Conservation (phyloP, 441 rosid genomes). For the Erodium trifolium region DNA sequence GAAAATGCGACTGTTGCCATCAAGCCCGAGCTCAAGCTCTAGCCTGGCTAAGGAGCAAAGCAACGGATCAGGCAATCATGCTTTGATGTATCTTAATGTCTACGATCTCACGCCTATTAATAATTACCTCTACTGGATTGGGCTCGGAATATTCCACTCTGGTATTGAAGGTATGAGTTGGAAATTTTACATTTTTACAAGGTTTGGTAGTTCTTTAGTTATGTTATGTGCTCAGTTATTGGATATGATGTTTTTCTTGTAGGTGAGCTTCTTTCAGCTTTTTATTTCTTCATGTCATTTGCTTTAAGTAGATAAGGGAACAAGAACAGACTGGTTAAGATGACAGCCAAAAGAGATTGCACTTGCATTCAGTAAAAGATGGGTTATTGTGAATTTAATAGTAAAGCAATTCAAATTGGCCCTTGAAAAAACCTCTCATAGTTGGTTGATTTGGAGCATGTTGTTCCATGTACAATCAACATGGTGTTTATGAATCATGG, state of each 20-base stretch:
- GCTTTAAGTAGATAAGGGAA: too few species aligned
- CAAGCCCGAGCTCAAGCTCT: constrained; percentile 34
- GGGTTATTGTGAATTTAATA: not conserved
- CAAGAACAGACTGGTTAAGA: not conserved
- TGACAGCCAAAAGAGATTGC: not conserved
- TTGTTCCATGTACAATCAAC: not conserved
- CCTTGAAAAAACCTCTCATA: not conserved
- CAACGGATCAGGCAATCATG: constrained; percentile 27
- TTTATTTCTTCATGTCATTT: too few species aligned
- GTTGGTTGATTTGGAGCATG: not conserved
- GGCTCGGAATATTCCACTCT: constrained; percentile 90
- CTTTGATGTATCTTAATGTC: constrained; percentile 67
- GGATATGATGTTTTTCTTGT: not conserved
- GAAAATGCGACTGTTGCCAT: constrained; percentile 63
- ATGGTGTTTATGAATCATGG: not conserved
- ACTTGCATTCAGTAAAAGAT: not conserved
- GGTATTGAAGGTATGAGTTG: constrained; percentile 64
- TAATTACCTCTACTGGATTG: constrained; percentile 84
- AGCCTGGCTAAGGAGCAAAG: constrained; percentile 38
- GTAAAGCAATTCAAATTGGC: not conserved
- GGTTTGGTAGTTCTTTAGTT: not conserved
- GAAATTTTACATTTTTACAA: not conserved
- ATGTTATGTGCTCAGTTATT: not conserved
- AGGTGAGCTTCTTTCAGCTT: not conserved
- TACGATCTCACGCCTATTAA: constrained; percentile 90